Evolutionary conservation across 2,329 filamentous ascomycete species (phyloP), one percentile per base, ranked within the genome.

Genomic region (Huntiella savannae): DNA sequence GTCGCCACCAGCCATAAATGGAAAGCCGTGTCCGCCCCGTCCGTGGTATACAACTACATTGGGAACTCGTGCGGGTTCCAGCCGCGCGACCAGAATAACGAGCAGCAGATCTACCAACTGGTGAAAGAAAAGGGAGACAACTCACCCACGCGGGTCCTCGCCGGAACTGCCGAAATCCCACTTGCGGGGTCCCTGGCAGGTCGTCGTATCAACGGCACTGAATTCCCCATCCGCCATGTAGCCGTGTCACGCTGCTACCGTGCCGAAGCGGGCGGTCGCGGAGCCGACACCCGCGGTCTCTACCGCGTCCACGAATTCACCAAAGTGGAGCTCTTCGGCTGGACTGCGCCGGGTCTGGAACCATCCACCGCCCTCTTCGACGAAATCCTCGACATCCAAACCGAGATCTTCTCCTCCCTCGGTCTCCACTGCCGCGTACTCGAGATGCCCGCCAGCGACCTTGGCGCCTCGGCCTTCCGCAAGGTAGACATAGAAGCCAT

Each of bases 251-350:
- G 91, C n/a, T 93, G 87, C 67, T 98, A 92, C 63, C 81, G 91
- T 45, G 91, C 91, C 39, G 91, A 98, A 64, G 91, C 91, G 0
- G 91, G 91, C 32, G 83, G 86, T 1, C 72, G 88, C 35, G 91
- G 91, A 28, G 78, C 81, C 17, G 84, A 91, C 54, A 94, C 87
- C 1, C 95, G 94, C 63, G 91, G 91, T 4, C 66, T 98, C 1
- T 98, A 96, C 63, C 80, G 91, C 22, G 91, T 98, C 3, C 91
- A 98, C 62, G 91, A 98, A 62, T 98, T 98, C 63, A 94, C 86
- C 22, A 98, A 98, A 60, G 88, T 98, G 0, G 91, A 98, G 62
- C 78, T 98, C 69, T 96, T 98, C 59, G 86, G 82, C 0, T 98
- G 91, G 91, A 81, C 84, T 4, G 75, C 82, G 1, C 68, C 75